These are phyloP conservation scores for Fraxinus ornus DNA, from an alignment of 305 asterid species.

Conservation along the genomic window DNA sequence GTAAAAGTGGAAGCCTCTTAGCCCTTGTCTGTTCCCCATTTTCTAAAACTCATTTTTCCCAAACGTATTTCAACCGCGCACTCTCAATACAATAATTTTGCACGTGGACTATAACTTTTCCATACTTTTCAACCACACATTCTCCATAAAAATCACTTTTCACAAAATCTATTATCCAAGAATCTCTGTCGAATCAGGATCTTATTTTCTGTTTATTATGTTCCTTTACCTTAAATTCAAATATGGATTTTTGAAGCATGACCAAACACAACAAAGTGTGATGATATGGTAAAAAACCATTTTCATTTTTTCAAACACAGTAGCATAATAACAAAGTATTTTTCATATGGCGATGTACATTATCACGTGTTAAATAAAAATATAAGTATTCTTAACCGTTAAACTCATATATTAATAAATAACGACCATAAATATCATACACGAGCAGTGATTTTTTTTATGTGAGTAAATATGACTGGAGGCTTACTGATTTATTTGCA, in stretches of 20 bases:
- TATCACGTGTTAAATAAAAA: neutral
- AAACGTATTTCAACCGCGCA: neutral
- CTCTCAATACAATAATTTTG: neutral
- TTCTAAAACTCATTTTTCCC: neutral
- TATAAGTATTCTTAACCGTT: neutral
- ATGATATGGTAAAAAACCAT: neutral
- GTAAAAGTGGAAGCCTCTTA: neutral
- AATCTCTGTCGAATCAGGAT: neutral
- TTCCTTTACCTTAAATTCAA: neutral
- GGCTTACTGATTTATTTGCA: constrained; percentile 56
- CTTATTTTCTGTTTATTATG: neutral
- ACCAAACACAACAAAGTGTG: neutral
- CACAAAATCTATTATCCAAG: neutral
- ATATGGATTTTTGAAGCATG: neutral
- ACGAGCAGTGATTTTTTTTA: neutral
- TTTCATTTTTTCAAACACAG: neutral
- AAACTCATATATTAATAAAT: neutral
- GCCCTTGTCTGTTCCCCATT: neutral
- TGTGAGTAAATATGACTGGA: neutral
- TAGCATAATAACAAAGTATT: neutral
- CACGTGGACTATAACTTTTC: neutral
- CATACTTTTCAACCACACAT: neutral
- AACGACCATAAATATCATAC: neutral
- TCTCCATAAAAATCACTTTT: neutral
- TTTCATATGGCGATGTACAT: neutral